Evolutionary conservation across 2,329 filamentous ascomycete genomes (phyloP).

Genomic region (Epichloe brachyelytri): DNA sequence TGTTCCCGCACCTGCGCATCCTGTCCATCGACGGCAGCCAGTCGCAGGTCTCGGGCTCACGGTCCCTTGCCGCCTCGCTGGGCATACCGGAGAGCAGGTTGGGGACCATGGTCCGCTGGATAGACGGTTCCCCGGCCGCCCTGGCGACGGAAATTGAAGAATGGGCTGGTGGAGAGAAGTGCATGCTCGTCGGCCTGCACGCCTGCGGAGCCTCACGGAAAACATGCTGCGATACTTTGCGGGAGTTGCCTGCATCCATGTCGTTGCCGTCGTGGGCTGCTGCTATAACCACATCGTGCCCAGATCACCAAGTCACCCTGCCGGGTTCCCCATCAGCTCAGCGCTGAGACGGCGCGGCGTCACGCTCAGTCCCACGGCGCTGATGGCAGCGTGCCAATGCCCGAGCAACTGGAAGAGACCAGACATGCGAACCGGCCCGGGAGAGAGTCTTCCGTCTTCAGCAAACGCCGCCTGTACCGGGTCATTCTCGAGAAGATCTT

Average conservation of each 20-base stretch:
- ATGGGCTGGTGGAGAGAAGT: slow-evolving; percentile 16
- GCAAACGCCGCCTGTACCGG: slow-evolving; percentile 15
- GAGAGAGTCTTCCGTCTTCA: slow-evolving; percentile 10
- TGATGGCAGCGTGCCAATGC: slow-evolving; percentile 21
- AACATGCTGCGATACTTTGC: slow-evolving; percentile 20
- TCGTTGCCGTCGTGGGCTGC: slow-evolving; percentile 17
- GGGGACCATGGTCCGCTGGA: slow-evolving; percentile 14
- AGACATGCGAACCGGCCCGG: slow-evolving; percentile 2
- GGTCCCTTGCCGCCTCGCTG: slow-evolving; percentile 11
- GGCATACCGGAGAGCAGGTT: slow-evolving; percentile 12
- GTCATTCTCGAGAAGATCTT: slow-evolving; percentile 16
- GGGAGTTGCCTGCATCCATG: slow-evolving; percentile 9
- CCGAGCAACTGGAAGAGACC: slow-evolving; percentile 20
- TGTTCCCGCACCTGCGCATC: slow-evolving; percentile 15
- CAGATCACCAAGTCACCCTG: slow-evolving; percentile 22
- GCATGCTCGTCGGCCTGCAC: slow-evolving; percentile 20
- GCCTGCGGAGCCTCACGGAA: slow-evolving; percentile 20
- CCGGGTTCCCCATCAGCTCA: slow-evolving; percentile 25
- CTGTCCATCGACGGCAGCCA: slow-evolving; percentile 20
- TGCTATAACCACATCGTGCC: slow-evolving; percentile 22
- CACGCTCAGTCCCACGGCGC: slow-evolving; percentile 16
- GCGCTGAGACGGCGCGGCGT: slow-evolving; percentile 12
- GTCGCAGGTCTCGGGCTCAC: slow-evolving; percentile 17
- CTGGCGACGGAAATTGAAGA: slow-evolving; percentile 12
- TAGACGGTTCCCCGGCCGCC: slow-evolving; percentile 13